Conservation (phyloP, 169 alveolate species). For the Amoebophrya sp. region DNA sequence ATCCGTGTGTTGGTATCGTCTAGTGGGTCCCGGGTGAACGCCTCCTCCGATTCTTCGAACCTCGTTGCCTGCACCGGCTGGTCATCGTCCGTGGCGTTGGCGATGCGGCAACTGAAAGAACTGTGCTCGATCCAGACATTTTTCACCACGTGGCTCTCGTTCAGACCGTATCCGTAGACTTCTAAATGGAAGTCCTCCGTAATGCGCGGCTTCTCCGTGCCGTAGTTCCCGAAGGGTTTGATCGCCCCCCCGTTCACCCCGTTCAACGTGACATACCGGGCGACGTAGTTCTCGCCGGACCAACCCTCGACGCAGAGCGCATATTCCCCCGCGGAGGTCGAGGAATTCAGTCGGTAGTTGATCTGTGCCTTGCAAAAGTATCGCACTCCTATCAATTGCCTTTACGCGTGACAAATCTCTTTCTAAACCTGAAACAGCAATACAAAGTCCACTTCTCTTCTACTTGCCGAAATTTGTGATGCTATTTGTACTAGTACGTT, state of each 20-base stretch:
- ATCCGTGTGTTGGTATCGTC: not conserved
- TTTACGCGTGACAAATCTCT: no score
- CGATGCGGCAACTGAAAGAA: not conserved
- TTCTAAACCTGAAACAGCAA: no score
- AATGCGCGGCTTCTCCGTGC: not conserved
- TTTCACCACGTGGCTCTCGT: not conserved
- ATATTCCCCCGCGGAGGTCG: not conserved
- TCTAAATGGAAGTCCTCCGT: not conserved
- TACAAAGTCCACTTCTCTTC: no score
- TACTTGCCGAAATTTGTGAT: no score
- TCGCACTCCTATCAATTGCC: no score
- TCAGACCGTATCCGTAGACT: not conserved
- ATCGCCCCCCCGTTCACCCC: not conserved
- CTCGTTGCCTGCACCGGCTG: not conserved
- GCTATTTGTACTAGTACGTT: no score
- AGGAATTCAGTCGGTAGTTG: not conserved
- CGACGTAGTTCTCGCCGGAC: not conserved
- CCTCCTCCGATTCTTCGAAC: not conserved
- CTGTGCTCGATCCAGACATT: not conserved
- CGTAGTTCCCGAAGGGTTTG: not conserved
- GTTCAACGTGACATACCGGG: not conserved
- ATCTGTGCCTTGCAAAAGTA: no score
- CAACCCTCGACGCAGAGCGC: not conserved
- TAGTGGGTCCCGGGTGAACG: not conserved
- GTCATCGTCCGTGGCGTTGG: not conserved